phyloP scores from a whole-genome alignment of 306 rosid species.

The Chamaecrista fasciculata region DNA sequence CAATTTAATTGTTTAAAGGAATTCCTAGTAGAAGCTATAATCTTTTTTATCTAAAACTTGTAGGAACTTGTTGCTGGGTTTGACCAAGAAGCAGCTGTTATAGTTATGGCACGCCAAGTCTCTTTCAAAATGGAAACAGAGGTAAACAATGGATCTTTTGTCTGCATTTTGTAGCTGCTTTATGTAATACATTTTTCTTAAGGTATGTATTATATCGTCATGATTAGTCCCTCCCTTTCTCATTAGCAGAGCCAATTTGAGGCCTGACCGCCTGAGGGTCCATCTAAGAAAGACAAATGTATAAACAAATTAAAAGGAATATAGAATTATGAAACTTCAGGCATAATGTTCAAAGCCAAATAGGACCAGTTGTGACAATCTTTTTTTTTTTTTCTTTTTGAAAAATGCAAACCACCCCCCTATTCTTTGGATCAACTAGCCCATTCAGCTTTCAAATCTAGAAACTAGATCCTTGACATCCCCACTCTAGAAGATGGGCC shows the following conservation, averaged over 20 bases:
- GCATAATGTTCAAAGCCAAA: background rate
- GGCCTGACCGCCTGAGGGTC: no score
- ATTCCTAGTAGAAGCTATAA: constrained; percentile 12
- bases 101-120: constrained; percentile 93
- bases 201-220: background rate
- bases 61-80: constrained; percentile 97
- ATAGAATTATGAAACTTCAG: background rate
- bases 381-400: background rate
- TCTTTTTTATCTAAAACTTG: constrained; percentile 15
- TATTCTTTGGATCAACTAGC: no score
- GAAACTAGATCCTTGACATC: no score
- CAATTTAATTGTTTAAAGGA: background rate
- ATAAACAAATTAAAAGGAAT: background rate
- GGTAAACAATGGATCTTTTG: constrained; percentile 44
- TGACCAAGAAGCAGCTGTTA: constrained; percentile 99
- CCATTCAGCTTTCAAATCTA: no score
- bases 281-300: background rate
- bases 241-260: background rate
- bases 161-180: background rate
- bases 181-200: background rate
- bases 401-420: no score
- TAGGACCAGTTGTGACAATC: background rate
- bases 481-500: no score
- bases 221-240: background rate
- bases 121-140: constrained; percentile 98